Percentiles rank a stretch among this genome's conserved stretches.
Conservation (phyloP, 2,329 filamentous ascomycete species). For the Cucurbitaria berberidis region DNA sequence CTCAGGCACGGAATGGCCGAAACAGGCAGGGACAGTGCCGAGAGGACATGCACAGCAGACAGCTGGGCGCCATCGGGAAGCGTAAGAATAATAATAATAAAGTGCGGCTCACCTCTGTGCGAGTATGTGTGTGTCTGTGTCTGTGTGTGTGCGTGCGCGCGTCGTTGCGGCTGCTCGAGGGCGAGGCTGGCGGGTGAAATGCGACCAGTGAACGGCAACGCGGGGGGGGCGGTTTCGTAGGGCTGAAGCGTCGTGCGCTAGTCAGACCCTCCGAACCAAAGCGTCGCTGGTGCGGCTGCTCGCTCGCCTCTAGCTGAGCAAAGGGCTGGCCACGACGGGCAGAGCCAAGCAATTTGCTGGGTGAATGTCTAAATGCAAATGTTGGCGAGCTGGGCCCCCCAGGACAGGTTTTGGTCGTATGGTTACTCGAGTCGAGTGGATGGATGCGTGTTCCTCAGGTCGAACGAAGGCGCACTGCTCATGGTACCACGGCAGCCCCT, state of each 20-base stretch:
- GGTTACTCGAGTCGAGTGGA: not conserved
- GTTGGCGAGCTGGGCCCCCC: no score
- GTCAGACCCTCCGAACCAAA: not conserved
- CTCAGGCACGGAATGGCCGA: constrained; percentile 30
- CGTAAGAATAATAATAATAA: constrained; percentile 7
- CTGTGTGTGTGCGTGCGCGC: constrained; percentile 8
- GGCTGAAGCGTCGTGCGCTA: constrained; percentile 12
- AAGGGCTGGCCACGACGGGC: constrained; percentile 28
- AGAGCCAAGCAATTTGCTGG: no score
- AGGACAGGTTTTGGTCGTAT: no score
- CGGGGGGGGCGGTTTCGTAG: constrained; percentile 18
- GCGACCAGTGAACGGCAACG: constrained; percentile 18
- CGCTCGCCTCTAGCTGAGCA: constrained; percentile 13
- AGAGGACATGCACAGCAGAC: constrained; percentile 3
- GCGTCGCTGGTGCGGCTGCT: constrained; percentile 2
- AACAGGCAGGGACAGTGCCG: constrained; percentile 26
- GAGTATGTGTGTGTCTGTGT: constrained; percentile 9
- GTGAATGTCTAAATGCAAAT: no score
- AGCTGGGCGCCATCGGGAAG: no score
- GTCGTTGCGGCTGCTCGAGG: constrained; percentile 13
- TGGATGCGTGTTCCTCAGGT: constrained; percentile 9
- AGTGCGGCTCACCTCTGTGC: constrained; percentile 17
- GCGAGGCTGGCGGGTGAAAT: constrained; percentile 19
- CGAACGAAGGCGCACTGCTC: constrained; percentile 21
- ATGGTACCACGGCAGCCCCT: constrained; percentile 41